Evolutionary conservation across 129 eudicot species (phyloP).

Genomic region (Artemisia annua): DNA sequence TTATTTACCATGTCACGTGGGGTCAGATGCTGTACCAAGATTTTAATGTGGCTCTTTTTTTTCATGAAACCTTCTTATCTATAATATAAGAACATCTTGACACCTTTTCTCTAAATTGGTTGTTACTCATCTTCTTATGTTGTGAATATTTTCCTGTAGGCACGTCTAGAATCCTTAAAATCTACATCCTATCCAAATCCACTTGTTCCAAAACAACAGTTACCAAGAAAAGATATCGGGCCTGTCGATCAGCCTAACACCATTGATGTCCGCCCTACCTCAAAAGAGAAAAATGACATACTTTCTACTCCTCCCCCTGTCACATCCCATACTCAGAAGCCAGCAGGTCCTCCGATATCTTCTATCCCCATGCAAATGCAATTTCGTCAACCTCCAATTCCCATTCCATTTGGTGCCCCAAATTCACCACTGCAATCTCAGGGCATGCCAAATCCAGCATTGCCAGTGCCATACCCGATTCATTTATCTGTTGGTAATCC

Average conservation of each 20-base stretch:
- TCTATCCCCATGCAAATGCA: conserved; percentile 51
- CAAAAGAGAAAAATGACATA: conserved; percentile 52
- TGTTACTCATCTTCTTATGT: conserved; percentile 1
- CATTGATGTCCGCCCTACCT: conserved; percentile 37
- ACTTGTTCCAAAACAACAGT: conserved; percentile 45
- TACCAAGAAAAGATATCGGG: conserved; percentile 54
- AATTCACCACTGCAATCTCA: conserved; percentile 79
- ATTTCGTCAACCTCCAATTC: conserved; percentile 63
- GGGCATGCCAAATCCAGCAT: conserved; percentile 54
- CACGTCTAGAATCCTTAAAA: conserved; percentile 53
- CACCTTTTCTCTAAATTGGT: too few species aligned
- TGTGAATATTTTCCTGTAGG: conserved; percentile 44
- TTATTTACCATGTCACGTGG: too few species aligned
- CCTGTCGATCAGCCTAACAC: conserved; percentile 39
- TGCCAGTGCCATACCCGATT: conserved; percentile 62
- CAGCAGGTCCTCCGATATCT: conserved; percentile 51
- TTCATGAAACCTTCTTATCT: too few species aligned
- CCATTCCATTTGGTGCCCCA: conserved; percentile 70
- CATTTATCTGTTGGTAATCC: conserved; percentile 56
- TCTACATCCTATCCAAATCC: conserved; percentile 52
- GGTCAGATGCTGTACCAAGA: too few species aligned
- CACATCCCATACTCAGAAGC: conserved; percentile 48
- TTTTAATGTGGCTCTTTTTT: too few species aligned
- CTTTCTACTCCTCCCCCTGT: conserved; percentile 45
- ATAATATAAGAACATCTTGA: neutral